Conservation (phyloP, 73 alveolate genomes). For the Blepharisma japonicum region DNA sequence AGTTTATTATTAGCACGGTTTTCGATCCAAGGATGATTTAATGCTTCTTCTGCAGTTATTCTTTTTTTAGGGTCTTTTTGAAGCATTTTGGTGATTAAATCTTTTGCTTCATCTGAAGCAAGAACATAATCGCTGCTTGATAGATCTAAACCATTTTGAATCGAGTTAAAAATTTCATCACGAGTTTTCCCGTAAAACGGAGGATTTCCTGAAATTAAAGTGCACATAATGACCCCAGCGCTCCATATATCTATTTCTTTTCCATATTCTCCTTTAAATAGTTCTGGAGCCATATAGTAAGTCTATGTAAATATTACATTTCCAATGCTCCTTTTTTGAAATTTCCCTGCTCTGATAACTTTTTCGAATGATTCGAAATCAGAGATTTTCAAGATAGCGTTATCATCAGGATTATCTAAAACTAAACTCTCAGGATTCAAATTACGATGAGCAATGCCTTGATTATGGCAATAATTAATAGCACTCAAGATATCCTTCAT, state of each 20-base stretch:
- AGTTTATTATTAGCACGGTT: conserved; percentile 37
- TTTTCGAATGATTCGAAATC: conserved; percentile 78
- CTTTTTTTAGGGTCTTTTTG: conserved; percentile 51
- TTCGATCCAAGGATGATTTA: conserved; percentile 48
- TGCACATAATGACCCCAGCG: conserved; percentile 21
- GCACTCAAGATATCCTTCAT: conserved; percentile 71
- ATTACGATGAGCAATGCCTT: conserved; percentile 90
- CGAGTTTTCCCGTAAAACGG: conserved; percentile 23
- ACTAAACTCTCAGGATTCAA: conserved; percentile 89
- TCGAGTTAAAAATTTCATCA: conserved; percentile 50
- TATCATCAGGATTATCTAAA: conserved; percentile 66
- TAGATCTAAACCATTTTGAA: conserved; percentile 24
- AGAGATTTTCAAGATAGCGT: conserved; percentile 69
- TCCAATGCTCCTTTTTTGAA: too few relatives aligned
- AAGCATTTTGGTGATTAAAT: conserved; percentile 41
- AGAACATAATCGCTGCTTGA: conserved; percentile 43
- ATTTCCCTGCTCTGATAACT: too few relatives aligned
- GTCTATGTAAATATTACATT: not conserved
- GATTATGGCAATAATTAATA: conserved; percentile 77
- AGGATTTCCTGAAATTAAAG: conserved; percentile 12
- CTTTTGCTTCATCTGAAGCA: conserved; percentile 57
- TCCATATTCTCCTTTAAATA: not conserved
- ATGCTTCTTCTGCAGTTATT: conserved; percentile 49
- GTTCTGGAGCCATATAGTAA: conserved; percentile 15
- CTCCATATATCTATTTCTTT: conserved; percentile 22